Conservation (phyloP, 306 rosid species). For the Malus asiatica region DNA sequence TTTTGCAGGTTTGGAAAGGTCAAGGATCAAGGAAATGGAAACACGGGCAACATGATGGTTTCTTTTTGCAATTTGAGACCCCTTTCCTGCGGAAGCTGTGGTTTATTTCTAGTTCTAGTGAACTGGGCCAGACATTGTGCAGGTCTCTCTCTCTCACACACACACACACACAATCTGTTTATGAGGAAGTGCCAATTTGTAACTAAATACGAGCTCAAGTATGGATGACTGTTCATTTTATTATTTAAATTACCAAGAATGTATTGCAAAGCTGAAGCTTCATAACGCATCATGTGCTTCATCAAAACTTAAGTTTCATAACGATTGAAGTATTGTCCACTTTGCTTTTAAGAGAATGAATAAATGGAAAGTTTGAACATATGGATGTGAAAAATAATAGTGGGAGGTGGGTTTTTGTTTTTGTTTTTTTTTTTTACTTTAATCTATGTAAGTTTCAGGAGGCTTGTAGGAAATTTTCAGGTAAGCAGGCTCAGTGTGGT, state of each 20-base stretch:
- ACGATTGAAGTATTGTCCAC: background rate
- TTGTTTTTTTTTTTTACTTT: background rate
- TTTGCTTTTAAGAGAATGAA: background rate
- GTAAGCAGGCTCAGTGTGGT: background rate
- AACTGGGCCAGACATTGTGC: constrained; percentile 82
- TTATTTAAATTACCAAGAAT: background rate
- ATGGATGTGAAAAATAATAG: background rate
- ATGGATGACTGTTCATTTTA: background rate
- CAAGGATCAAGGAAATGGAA: constrained; percentile 96
- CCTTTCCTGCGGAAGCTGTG: constrained; percentile 68
- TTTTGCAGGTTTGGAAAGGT: constrained; percentile 93
- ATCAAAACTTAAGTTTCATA: background rate
- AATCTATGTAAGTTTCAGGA: background rate
- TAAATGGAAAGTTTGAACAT: background rate
- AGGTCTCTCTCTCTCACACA: constrained; percentile 46
- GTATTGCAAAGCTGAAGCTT: background rate
- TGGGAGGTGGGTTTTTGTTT: background rate
- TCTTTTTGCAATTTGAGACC: constrained; percentile 87
- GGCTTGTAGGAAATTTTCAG: background rate
- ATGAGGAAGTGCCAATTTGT: background rate
- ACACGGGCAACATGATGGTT: constrained; percentile 85
- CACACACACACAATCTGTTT: background rate
- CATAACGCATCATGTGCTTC: background rate
- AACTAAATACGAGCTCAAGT: background rate
- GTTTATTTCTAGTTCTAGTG: constrained; percentile 80